Evolutionary conservation across 306 rosid species (phyloP), one percentile per base, ranked within the genome.

Genomic region (Fagus crenata): DNA sequence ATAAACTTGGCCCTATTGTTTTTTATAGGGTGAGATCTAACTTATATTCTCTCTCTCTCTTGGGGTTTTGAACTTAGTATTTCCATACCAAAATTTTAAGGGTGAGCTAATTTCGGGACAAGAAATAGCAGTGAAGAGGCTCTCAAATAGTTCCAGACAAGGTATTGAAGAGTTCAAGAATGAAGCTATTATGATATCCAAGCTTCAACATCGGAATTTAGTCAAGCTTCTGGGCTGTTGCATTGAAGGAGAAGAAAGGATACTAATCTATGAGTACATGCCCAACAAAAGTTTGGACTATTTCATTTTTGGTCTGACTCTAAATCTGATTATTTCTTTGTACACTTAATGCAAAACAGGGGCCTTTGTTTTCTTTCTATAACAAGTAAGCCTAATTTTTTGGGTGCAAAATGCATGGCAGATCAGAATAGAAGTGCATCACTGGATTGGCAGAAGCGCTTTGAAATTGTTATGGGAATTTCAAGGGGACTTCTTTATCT

Each of bases 151-250:
- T 74, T 86, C 94, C 11, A 75, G 81, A 46, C 94, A 88, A 65
- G 94, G 94, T 58, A 8, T 59, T 0, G 85, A 86, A 4, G 92
- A 90, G 82, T 88, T 90, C 63, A 84, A 77, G 83, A 90, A 88
- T 73, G 94, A 87, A 85, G 81, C 56, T 35, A 17, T 49, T 7
- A 49, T 73, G 69, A 85, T 80, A 28, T 85, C 84, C 5, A 82
- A 82, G 9, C 88, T 87, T 78, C 90, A 87, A n/a, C 86, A 84
- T 32, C 81, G 86, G 7, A 90, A 90, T 81, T 89, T 90, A 7
- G 94, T 88, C 7, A 88, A 75, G 81, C 83, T 88, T 70, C 74
- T 88, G 56, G 92, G 92, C 4, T 90, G 89, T 64, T 88, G 88
- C 55, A 54, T 81, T 74, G 80, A 81, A 74, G 68, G 79, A 6